phyloP scores from a whole-genome alignment of 176 grass and related monocot genomes.

The Carex cristatella region DNA sequence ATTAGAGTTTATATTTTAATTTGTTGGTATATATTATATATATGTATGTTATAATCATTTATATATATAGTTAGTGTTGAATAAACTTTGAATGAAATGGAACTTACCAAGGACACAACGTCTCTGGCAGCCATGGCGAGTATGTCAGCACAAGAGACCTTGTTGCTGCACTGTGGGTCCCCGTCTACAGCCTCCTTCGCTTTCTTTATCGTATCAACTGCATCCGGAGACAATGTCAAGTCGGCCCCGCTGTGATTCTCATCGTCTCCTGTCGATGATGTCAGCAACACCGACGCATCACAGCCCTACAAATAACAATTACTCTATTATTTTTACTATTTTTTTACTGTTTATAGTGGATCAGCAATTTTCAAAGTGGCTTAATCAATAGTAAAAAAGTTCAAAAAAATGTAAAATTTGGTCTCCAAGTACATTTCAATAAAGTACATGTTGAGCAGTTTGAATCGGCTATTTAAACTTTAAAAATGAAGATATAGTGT shows the following conservation, averaged over 20 bases:
- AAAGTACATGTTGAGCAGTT: too few species aligned
- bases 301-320: slow-evolving; percentile 38
- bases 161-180: slow-evolving; percentile 47
- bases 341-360: too few species aligned
- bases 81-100: neutral
- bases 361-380: too few species aligned
- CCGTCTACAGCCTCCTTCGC: slow-evolving; percentile 64
- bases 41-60: neutral
- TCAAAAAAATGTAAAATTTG: too few species aligned
- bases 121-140: slow-evolving; percentile 75
- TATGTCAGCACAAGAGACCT: slow-evolving; percentile 83
- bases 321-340: neutral
- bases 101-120: slow-evolving; percentile 60
- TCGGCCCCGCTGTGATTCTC: slow-evolving; percentile 85
- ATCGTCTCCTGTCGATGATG: slow-evolving; percentile 50
- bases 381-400: too few species aligned
- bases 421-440: too few species aligned
- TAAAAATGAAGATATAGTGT: too few species aligned
- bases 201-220: slow-evolving; percentile 68
- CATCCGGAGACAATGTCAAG: slow-evolving; percentile 58
- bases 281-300: slow-evolving; percentile 72
- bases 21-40: neutral
- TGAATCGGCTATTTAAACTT: too few species aligned
- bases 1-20: neutral
- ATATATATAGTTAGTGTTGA: too few species aligned